Percentiles rank a stretch among this genome's conserved stretches.
These are phyloP conservation scores for Blastocystis sp. DNA, from an alignment of 352 stramenopile species.

Conservation along the genomic window DNA sequence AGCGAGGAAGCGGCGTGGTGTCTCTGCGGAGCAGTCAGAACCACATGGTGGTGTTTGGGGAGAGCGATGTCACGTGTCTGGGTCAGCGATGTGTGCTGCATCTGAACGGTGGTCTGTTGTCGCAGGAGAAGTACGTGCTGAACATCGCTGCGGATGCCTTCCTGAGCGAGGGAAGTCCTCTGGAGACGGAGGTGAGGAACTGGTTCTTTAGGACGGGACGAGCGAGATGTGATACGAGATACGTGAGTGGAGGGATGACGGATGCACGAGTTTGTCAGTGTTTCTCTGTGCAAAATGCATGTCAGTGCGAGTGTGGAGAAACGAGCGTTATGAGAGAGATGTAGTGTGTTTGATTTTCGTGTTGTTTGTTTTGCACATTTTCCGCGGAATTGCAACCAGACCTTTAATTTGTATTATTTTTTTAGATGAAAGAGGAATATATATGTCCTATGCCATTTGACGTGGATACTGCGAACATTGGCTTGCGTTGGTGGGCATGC, in stretches of 20 bases:
- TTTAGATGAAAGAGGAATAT: conserved; percentile 51
- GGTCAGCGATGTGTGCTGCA: neutral
- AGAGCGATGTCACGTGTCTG: neutral
- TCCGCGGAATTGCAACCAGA: neutral
- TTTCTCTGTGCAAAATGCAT: neutral
- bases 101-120: neutral
- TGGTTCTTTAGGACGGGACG: neutral
- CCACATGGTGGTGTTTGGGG: neutral
- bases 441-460: conserved; percentile 54
- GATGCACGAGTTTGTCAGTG: neutral
- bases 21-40: neutral
- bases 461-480: conserved; percentile 50
- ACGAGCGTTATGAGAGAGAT: neutral
- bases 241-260: neutral
- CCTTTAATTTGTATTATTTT: neutral
- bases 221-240: neutral
- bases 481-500: conserved; percentile 46
- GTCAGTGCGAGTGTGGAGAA: conserved; percentile 41
- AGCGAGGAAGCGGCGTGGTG: neutral
- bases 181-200: conserved; percentile 1
- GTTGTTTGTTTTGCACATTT: conserved; percentile 1
- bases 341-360: neutral
- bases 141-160: neutral
- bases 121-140: neutral
- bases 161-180: neutral